Conservation (phyloP, 805 yeast genomes). For the Yarrowia sp. region DNA sequence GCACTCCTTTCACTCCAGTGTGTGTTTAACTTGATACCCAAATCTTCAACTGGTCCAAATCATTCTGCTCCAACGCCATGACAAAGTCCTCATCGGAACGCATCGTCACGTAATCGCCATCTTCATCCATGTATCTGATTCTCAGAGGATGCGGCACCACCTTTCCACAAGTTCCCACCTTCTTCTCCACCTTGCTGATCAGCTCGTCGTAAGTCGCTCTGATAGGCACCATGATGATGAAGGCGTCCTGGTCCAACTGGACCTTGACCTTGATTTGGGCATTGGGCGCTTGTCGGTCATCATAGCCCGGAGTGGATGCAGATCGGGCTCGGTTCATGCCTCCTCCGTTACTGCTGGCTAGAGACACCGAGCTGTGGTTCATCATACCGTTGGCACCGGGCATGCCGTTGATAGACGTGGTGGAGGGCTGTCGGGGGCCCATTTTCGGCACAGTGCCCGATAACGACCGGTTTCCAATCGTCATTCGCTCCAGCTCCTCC, state of each 20-base stretch:
- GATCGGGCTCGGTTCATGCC: conserved; percentile 26
- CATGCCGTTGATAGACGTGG: conserved; percentile 9
- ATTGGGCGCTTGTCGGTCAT: background rate
- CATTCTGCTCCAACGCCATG: conserved; percentile 62
- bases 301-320: conserved; percentile 28
- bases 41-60: conserved; percentile 16
- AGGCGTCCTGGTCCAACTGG: conserved; percentile 44
- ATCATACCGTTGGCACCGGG: background rate
- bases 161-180: conserved; percentile 54
- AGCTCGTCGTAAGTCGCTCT: conserved; percentile 53
- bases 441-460: conserved; percentile 21
- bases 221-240: conserved; percentile 62
- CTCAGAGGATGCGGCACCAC: conserved; percentile 45
- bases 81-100: conserved; percentile 85
- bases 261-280: conserved; percentile 39
- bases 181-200: conserved; percentile 55
- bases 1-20: too few species aligned
- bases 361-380: conserved; percentile 23
- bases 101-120: conserved; percentile 86
- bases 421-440: conserved; percentile 6
- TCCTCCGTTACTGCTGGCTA: conserved; percentile 14
- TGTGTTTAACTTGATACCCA: background rate
- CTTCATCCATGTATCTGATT: conserved; percentile 87
- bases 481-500: conserved; percentile 27
- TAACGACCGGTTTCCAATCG: conserved; percentile 3